A percentile compares a stretch with the other conserved stretches of the same genome.
Conservation (phyloP, 1,284 basidiomycete genomes). For the Thelephora terrestris region DNA sequence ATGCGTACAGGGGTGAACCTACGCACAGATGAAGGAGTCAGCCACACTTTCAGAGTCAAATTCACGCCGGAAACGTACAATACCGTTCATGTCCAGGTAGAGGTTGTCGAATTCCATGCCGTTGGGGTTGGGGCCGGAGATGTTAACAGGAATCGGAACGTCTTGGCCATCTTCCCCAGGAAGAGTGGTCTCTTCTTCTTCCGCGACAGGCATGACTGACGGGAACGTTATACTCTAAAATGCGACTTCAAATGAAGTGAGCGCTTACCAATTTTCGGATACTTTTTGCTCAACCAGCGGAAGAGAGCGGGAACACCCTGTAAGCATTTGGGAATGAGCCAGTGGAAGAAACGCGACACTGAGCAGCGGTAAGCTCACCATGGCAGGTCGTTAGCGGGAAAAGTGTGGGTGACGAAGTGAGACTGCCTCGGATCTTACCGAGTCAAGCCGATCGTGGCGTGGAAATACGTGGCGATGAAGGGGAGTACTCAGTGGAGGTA, state of each 20-base stretch:
- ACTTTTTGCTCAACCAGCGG: slow-evolving; percentile 93
- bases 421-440: too few relatives aligned
- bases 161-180: slow-evolving; percentile 58
- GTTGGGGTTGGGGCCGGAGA: slow-evolving; percentile 87
- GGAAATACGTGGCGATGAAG: too few relatives aligned
- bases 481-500: too few relatives aligned
- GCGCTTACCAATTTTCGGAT: slow-evolving; percentile 82
- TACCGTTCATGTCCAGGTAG: slow-evolving; percentile 92
- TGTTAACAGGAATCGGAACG: slow-evolving; percentile 75
- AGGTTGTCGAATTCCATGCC: slow-evolving; percentile 93
- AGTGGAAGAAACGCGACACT: too few relatives aligned
- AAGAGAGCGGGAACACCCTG: slow-evolving; percentile 93
- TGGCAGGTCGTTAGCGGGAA: slow-evolving; percentile 2
- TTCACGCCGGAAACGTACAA: slow-evolving; percentile 35
- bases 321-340: background rate
- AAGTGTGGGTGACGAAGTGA: background rate
- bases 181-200: slow-evolving; percentile 71
- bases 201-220: slow-evolving; percentile 66
- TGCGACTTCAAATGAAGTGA: background rate
- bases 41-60: background rate
- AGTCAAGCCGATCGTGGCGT: too few relatives aligned
- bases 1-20: slow-evolving; percentile 98
- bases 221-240: background rate
- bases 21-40: background rate
- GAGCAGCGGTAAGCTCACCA: slow-evolving; percentile 8